Evolutionary conservation across 177 flowering plant genomes (phyloP).

Genomic region (Vitis hybrid): DNA sequence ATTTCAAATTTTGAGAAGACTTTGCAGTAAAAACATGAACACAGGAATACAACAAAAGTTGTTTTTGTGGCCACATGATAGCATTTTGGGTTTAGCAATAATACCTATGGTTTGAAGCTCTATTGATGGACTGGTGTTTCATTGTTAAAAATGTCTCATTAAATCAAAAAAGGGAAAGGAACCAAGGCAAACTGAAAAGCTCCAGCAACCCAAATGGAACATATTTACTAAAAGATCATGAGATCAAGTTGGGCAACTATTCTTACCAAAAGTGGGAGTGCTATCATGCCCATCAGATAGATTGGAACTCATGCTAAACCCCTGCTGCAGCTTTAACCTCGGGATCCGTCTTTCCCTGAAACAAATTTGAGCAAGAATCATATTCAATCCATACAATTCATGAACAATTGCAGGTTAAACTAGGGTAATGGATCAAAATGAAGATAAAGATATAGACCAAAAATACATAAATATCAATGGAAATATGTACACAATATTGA

Average conservation of each 20-base stretch:
- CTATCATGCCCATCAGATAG: too few relatives aligned
- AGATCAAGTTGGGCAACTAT: neutral
- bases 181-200: too few relatives aligned
- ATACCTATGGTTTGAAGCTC: too few relatives aligned
- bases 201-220: neutral
- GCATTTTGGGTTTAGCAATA: too few relatives aligned
- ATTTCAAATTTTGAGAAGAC: neutral
- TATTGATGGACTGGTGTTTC: too few relatives aligned
- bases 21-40: too few relatives aligned
- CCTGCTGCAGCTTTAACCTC: constrained; percentile 61
- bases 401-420: neutral
- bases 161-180: too few relatives aligned
- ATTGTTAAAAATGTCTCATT: too few relatives aligned
- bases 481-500: too few relatives aligned
- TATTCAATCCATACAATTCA: neutral
- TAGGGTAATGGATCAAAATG: neutral
- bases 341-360: constrained; percentile 46
- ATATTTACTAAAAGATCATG: neutral
- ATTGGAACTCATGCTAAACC: constrained; percentile 23
- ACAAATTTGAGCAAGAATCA: neutral
- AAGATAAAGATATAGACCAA: neutral
- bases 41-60: too few relatives aligned
- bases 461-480: too few relatives aligned
- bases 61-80: too few relatives aligned
- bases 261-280: constrained; percentile 7